Conservation (phyloP, 345 rosid genomes). For the Balakata baccata region DNA sequence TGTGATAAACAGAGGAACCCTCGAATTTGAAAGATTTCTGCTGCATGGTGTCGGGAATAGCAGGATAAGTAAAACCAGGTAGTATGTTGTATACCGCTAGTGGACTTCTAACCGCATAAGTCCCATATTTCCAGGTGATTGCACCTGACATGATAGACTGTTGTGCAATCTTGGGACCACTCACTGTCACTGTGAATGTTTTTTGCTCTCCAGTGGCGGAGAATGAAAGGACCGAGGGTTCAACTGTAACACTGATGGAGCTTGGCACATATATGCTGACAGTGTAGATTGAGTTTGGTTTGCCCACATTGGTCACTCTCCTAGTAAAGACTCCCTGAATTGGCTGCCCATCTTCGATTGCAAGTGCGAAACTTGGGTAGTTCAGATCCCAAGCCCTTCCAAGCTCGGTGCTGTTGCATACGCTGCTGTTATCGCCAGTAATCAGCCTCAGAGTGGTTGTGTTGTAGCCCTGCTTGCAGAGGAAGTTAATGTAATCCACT, state of each 20-base stretch:
- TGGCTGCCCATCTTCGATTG: conserved; percentile 32
- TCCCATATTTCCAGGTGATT: conserved; percentile 34
- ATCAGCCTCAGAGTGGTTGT: conserved; percentile 23
- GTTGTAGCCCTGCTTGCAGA: conserved; percentile 46
- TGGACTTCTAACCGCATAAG: conserved; percentile 37
- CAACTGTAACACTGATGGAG: conserved; percentile 20
- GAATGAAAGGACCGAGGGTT: conserved; percentile 34
- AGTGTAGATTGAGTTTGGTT: conserved; percentile 34
- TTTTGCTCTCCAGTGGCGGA: conserved; percentile 24
- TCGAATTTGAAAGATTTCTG: conserved; percentile 10
- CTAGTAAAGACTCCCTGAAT: conserved; percentile 29
- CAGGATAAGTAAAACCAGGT: conserved; percentile 5
- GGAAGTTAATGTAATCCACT: conserved; percentile 40
- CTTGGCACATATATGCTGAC: conserved; percentile 13
- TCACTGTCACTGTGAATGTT: conserved; percentile 28
- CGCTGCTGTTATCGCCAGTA: conserved; percentile 33
- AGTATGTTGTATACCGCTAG: conserved; percentile 28
- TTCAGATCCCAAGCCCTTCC: conserved; percentile 48
- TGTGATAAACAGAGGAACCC: conserved; percentile 22
- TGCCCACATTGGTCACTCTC: conserved; percentile 51
- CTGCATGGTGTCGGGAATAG: not conserved
- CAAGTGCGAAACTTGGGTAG: conserved; percentile 40
- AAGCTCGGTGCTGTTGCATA: conserved; percentile 19
- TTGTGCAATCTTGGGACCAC: conserved; percentile 27
- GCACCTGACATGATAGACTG: conserved; percentile 31